Percentiles rank a stretch among this genome's conserved stretches.
phyloP scores from a whole-genome alignment of 257 asterid species.

The Paulownia fortunei region DNA sequence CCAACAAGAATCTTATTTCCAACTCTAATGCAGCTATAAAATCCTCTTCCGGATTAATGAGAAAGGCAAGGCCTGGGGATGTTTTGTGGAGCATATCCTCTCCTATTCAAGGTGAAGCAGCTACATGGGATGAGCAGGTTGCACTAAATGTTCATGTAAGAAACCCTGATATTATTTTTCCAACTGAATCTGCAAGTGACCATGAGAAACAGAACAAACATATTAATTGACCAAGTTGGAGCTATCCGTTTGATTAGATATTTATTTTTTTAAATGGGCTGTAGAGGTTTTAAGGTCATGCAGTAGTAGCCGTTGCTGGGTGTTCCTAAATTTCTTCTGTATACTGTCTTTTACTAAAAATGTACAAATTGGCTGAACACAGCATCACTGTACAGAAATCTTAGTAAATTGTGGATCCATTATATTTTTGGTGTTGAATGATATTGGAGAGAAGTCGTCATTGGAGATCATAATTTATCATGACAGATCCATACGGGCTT shows the following conservation, averaged over 20 bases:
- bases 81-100: constrained; percentile 77
- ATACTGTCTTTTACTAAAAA: not conserved
- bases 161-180: constrained; percentile 74
- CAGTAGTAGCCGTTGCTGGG: not conserved
- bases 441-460: constrained; percentile 7
- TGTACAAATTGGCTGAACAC: constrained; percentile 34
- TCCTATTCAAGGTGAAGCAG: constrained; percentile 45
- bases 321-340: not conserved
- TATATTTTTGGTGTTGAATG: not conserved
- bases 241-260: not conserved
- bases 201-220: constrained; percentile 16
- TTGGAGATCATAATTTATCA: not conserved
- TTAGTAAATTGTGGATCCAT: constrained; percentile 9
- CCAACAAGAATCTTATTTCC: constrained; percentile 45
- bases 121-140: constrained; percentile 53
- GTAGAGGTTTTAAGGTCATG: not conserved
- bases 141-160: constrained; percentile 65
- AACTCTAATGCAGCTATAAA: constrained; percentile 45
- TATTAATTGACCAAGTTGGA: constrained; percentile 19
- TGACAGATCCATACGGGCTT: too few relatives aligned
- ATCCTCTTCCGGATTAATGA: constrained; percentile 42
- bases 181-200: constrained; percentile 42
- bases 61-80: constrained; percentile 40
- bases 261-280: not conserved
- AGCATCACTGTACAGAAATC: constrained; percentile 28